Conservation (phyloP, 768 basidiomycete species). For the Naganishia kalamii region DNA sequence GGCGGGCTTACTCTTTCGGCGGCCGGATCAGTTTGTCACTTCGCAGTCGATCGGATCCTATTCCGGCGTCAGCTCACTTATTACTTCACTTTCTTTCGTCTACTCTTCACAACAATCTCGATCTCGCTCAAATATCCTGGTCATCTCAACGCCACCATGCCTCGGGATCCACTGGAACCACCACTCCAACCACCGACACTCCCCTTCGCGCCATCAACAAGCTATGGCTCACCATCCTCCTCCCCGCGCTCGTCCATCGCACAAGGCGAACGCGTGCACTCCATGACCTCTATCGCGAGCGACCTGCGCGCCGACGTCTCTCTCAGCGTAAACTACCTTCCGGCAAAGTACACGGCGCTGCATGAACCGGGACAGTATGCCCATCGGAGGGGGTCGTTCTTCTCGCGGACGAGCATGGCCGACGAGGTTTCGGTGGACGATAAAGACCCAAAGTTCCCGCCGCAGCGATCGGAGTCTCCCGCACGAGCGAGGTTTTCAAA, state of each 20-base stretch:
- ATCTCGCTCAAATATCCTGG: not conserved
- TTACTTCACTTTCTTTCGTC: too few species aligned
- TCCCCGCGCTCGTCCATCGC: conserved; percentile 1
- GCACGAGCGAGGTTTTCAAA: not conserved
- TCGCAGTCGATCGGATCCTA: too few species aligned
- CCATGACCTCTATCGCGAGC: not conserved
- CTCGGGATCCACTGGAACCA: not conserved
- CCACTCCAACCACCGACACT: conserved; percentile 8
- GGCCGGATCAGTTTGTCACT: too few species aligned
- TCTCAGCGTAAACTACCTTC: conserved; percentile 55
- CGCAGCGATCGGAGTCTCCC: not conserved
- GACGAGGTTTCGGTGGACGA: conserved; percentile 51
- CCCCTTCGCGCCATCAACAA: not conserved
- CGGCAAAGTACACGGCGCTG: conserved; percentile 62
- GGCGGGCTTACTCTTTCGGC: too few species aligned
- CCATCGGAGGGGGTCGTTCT: conserved; percentile 44
- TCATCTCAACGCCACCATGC: not conserved
- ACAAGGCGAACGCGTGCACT: not conserved
- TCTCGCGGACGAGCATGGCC: conserved; percentile 7
- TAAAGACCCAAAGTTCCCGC: conserved; percentile 55
- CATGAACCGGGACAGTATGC: conserved; percentile 50
- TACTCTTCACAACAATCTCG: not conserved
- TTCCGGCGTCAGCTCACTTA: too few species aligned
- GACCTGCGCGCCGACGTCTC: not conserved
- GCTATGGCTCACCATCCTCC: not conserved